These are phyloP conservation scores for Coniferiporia sulphurascens DNA, from an alignment of 1,284 basidiomycete genomes.

Conservation along the genomic window DNA sequence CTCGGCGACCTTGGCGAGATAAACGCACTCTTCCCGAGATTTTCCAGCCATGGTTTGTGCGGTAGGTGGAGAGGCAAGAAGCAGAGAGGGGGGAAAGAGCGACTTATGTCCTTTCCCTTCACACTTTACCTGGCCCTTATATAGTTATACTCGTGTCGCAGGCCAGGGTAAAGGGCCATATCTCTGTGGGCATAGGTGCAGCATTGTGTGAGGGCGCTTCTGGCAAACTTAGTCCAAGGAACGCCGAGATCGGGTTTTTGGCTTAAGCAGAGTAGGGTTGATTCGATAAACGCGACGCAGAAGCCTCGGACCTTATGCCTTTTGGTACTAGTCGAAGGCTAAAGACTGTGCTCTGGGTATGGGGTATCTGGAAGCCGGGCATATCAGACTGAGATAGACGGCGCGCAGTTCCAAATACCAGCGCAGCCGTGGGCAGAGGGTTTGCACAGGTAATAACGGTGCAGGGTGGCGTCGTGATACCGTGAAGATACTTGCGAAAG, in stretches of 20 bases:
- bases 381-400: background rate
- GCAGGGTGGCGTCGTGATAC: background rate
- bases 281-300: background rate
- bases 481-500: background rate
- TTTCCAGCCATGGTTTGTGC: constrained; percentile 8
- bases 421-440: background rate
- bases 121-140: background rate
- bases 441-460: background rate
- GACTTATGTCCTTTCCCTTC: background rate
- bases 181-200: background rate
- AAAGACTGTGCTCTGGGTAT: constrained; percentile 1
- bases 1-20: constrained; percentile 61
- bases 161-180: constrained; percentile 6
- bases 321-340: background rate
- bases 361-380: background rate
- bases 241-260: background rate
- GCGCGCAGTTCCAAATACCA: background rate
- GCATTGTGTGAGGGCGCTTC: background rate
- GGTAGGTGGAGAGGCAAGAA: background rate
- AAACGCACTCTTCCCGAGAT: constrained; percentile 33
- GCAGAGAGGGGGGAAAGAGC: background rate
- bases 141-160: background rate
- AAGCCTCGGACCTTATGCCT: background rate
- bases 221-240: background rate
- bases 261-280: background rate